Evolutionary conservation across 2,329 filamentous ascomycete genomes (phyloP), one percentile per base, ranked within the genome.

Genomic region (Sporothrix dimorphospora): DNA sequence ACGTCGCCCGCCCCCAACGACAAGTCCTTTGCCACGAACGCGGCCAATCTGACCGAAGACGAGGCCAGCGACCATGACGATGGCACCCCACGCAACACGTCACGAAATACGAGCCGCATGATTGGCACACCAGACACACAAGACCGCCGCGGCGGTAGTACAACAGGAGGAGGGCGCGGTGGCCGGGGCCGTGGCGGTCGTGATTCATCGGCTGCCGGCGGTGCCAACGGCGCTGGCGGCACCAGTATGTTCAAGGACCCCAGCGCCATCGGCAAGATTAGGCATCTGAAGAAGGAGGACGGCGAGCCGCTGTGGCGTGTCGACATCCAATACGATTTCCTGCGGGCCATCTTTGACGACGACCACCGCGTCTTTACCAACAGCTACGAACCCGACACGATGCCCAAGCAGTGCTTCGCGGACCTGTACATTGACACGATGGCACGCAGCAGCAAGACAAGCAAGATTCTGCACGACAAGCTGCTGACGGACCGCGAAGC

Each of bases 361-460:
- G 86, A 91, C 1, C 80, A 84, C 69, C 84, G 84, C 75, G 94
- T 94, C 79, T 99, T 99, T 81, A 97, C 94, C 79, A 97, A 97
- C 80, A 92, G 92, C 80, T 97, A 95, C 81, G 94, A 97, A 77
- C 80, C 85, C 3, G 81, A 83, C 7, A 79, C 78, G 66, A 79
- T 85, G 21, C 88, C 88, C 72, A 90, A 91, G 78, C 90, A 92
- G 78, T 92, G 89, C 76, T 99, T 99, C 80, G 94, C 96, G 74
- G 94, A 98, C 81, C 89, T 99, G 73, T 99, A 99, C 82, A 95
- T 99, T 78, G 96, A 98, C 82, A 95, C 96, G 73, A 98, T 99
- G 95, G 94, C 96, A 3, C 90, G 94, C 81, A 99, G 96, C 83
- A 98, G 94, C 86, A 99, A 99, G 85, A 98, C 95, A 38, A 98